Conservation (phyloP, 139 green algal species). For the Eudorina sp. region DNA sequence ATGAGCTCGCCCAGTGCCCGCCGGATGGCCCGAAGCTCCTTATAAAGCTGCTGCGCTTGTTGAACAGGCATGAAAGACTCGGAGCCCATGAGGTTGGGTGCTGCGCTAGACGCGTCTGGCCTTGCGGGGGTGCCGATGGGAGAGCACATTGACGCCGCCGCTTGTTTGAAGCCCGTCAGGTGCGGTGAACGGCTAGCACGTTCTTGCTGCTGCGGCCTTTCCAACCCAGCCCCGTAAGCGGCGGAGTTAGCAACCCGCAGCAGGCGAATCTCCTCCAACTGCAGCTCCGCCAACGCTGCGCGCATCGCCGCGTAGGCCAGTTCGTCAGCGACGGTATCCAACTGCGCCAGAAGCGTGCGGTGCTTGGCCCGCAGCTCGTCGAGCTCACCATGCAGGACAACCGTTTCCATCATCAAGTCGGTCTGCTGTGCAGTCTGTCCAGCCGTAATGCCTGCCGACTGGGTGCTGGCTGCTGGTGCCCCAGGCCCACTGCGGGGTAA, state of each 20-base stretch:
- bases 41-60: neutral
- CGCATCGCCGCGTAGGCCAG: constrained; percentile 5
- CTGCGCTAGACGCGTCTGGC: no score
- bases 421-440: constrained; percentile 14
- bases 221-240: no score
- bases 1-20: neutral
- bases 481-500: neutral
- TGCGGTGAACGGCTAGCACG: no score
- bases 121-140: no score
- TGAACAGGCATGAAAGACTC: neutral
- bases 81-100: neutral
- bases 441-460: no score
- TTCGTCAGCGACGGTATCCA: constrained; percentile 23
- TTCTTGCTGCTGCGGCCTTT: no score
- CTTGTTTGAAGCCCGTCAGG: no score
- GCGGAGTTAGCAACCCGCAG: no score
- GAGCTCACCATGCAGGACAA: constrained; percentile 41
- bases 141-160: no score
- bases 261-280: constrained; percentile 17
- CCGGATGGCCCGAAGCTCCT: neutral
- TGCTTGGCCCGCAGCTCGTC: constrained; percentile 11
- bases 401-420: constrained; percentile 44
- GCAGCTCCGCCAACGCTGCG: constrained; percentile 12
- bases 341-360: neutral
- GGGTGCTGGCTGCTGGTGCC: neutral